Conservation (phyloP, 179 eudicot species). For the Carnegiea gigantea region DNA sequence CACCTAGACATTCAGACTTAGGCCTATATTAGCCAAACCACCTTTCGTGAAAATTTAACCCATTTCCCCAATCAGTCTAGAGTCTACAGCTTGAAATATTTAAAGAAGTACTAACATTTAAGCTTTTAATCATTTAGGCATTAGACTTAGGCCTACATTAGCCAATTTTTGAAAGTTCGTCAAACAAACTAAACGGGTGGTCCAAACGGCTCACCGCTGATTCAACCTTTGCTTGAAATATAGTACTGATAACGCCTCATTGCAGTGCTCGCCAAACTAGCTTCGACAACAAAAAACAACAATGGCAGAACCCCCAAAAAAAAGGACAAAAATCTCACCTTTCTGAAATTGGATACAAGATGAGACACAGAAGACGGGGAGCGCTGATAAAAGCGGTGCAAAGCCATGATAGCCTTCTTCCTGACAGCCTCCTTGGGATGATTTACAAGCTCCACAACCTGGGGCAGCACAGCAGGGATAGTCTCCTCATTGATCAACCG, state of each 20-base stretch:
- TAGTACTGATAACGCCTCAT: not conserved
- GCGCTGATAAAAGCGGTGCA: slow-evolving; percentile 85
- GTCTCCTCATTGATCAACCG: slow-evolving; percentile 93
- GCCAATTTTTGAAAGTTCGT: too few species aligned
- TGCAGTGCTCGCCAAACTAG: not conserved
- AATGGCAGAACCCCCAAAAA: not conserved
- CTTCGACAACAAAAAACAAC: not conserved
- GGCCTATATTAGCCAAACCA: too few species aligned
- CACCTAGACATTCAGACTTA: too few species aligned
- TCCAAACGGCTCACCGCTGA: too few species aligned
- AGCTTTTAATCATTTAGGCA: too few species aligned
- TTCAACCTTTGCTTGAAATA: not conserved
- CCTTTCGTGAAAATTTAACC: too few species aligned
- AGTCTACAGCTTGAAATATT: too few species aligned
- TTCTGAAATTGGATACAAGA: slow-evolving; percentile 72
- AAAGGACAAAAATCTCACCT: slow-evolving; percentile 39
- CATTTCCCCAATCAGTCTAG: too few species aligned
- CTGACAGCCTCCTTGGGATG: slow-evolving; percentile 86
- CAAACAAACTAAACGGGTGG: too few species aligned
- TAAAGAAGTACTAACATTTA: too few species aligned
- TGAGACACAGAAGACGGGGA: slow-evolving; percentile 74
- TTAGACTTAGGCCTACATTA: too few species aligned
- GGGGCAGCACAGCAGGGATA: slow-evolving; percentile 82
- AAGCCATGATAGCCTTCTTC: slow-evolving; percentile 97
- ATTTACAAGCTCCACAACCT: slow-evolving; percentile 80